Base-by-base conservation (phyloP, 139 green algal species). In the Trebouxia sp. region DNA sequence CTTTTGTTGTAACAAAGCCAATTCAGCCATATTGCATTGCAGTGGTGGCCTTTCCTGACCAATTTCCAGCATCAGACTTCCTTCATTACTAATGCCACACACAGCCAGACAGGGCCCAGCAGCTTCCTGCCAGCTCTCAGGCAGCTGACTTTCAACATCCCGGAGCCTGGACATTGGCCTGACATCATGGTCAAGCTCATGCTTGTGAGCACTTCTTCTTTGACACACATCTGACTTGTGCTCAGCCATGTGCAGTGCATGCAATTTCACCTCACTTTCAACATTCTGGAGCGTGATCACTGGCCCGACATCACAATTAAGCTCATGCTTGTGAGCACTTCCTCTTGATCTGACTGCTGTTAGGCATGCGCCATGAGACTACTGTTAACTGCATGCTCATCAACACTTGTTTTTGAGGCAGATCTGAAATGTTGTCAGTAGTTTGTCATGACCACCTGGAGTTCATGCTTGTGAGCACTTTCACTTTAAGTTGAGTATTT, bases 91-190 rank as follows among this genome's bases (percentile, higher is more conserved):
- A 72, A 28, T 72, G 62, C 62, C 28, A 24, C 32, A 26, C 62
- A 6, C 62, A 72, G 62, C 35, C 37, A 24, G 32, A 72, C 62
- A 45, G 62, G 62, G 3, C 62, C 62, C 62, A 72, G 62, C 62
- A 72, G 62, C 62, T 72, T 72, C 62, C 62, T 72, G 32, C 62
- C 62, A 72, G 62, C 62, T 28, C 62, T 72, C 62, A 72, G 43
- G 62, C 62, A 72, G 32, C 62, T 72, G 12, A 72, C 62, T 8
- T 43, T 72, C 12, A 14, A 10, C 10, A 41, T 72, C 6, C 62
- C 62, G 28, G 62, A 72, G 62, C 62, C 62, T 30, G 62, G 62
- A 10, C 10, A 43, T 26, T 72, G 62, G 62, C 43, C 62, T 26
- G 12, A 72, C 35, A 11, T 72, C 9, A 72, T 35, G 4, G 62